Evolutionary conservation across 2,329 filamentous ascomycete species (phyloP).

Genomic region (Colletotrichum brevisporum): DNA sequence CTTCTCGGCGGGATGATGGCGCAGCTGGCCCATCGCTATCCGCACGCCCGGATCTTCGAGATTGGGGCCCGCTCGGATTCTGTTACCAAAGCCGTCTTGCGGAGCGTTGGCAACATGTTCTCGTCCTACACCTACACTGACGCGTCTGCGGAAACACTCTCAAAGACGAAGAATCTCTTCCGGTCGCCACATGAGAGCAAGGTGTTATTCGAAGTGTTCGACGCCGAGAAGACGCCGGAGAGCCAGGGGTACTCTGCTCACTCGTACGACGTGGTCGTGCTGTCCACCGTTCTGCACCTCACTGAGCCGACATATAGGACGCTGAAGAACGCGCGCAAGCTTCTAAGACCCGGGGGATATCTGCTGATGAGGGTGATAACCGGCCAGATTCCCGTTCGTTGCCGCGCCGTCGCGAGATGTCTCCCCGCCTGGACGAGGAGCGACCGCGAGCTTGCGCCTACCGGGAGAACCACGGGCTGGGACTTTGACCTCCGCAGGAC

Average conservation of each 20-base stretch:
- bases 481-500: constrained; percentile 16
- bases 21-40: constrained; percentile 35
- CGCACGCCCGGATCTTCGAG: constrained; percentile 46
- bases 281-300: constrained; percentile 48
- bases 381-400: constrained; percentile 36
- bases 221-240: constrained; percentile 48
- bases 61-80: constrained; percentile 60
- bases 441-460: constrained; percentile 30
- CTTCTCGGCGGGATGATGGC: constrained; percentile 4
- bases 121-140: constrained; percentile 45
- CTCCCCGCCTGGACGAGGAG: constrained; percentile 47
- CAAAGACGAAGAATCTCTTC: constrained; percentile 45
- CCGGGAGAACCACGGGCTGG: not conserved
- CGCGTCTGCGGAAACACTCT: constrained; percentile 42
- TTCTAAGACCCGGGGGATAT: constrained; percentile 50
- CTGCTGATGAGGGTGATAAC: constrained; percentile 39
- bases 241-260: constrained; percentile 46
- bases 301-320: constrained; percentile 43
- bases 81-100: constrained; percentile 31
- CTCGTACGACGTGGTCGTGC: constrained; percentile 48
- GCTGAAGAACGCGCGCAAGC: constrained; percentile 42
- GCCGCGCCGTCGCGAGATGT: constrained; percentile 43
- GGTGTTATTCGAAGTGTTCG: constrained; percentile 46
- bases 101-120: constrained; percentile 24
- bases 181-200: constrained; percentile 7